A percentile compares a stretch with the other conserved stretches of the same genome.
phyloP scores from a whole-genome alignment of 441 rosid species.

The Pelargonium australe region DNA sequence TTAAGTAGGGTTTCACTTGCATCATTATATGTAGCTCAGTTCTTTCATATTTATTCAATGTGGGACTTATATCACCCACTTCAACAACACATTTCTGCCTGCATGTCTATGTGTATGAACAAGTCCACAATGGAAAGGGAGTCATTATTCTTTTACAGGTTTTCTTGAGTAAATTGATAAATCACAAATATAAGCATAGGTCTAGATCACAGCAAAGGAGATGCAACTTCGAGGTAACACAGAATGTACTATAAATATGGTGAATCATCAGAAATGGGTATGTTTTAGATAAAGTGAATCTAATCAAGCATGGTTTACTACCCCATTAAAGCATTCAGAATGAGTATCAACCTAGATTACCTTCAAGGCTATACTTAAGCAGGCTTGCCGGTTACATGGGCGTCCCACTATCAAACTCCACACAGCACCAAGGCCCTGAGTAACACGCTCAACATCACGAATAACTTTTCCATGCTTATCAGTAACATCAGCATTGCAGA shows the following conservation, averaged over 20 bases:
- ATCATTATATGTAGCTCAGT: too few relatives aligned
- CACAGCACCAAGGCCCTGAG: slow-evolving; percentile 98
- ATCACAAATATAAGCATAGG: too few relatives aligned
- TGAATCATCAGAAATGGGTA: too few relatives aligned
- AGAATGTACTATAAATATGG: too few relatives aligned
- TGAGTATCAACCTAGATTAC: slow-evolving; percentile 30
- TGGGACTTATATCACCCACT: neutral
- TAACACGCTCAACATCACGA: slow-evolving; percentile 86
- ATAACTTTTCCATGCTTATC: slow-evolving; percentile 59
- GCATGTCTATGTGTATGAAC: neutral
- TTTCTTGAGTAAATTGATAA: too few relatives aligned
- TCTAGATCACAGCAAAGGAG: too few relatives aligned
- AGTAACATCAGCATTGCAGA: slow-evolving; percentile 65
- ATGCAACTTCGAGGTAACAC: too few relatives aligned
- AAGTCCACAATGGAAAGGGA: neutral
- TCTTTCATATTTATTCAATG: too few relatives aligned
- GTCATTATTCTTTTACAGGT: neutral
- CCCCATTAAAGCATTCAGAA: too few relatives aligned
- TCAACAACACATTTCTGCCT: neutral
- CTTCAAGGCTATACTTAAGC: slow-evolving; percentile 87
- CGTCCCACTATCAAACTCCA: slow-evolving; percentile 98
- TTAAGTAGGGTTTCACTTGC: too few relatives aligned
- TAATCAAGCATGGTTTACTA: too few relatives aligned
- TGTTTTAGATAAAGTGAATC: too few relatives aligned
- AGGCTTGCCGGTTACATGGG: slow-evolving; percentile 77